Evolutionary conservation across 169 alveolate genomes (phyloP).

Genomic region (Toxoplasma gondii): DNA sequence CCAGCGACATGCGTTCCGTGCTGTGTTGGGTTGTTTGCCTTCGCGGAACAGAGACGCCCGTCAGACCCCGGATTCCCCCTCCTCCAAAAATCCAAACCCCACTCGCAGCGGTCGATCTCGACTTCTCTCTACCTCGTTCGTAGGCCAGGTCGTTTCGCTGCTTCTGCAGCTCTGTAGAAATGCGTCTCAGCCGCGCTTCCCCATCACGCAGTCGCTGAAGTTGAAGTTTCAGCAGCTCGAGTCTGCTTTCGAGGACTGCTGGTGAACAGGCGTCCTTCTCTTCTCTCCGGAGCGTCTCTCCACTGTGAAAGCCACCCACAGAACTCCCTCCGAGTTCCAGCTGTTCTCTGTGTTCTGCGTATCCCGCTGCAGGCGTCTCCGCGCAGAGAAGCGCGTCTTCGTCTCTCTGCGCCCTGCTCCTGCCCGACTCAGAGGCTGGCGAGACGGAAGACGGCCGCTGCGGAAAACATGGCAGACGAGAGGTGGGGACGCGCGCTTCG

Average conservation of each 20-base stretch:
- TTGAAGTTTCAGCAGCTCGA: neutral
- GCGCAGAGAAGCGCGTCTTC: no score
- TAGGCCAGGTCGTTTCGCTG: neutral
- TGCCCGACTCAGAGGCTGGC: neutral
- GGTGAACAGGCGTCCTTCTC: neutral
- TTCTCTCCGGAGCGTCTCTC: neutral
- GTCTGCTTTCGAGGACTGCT: neutral
- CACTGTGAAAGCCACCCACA: neutral
- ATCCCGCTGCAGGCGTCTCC: no score
- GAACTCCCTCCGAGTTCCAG: neutral
- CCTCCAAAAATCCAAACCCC: no score
- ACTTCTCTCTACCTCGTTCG: neutral
- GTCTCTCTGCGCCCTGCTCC: neutral
- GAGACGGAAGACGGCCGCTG: neutral
- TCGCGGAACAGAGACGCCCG: no score
- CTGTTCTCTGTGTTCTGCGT: neutral
- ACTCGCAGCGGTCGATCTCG: no score
- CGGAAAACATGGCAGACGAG: neutral
- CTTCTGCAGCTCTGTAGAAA: neutral
- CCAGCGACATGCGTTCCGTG: no score
- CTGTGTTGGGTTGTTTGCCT: no score
- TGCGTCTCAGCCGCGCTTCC: neutral
- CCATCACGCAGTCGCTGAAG: constrained; percentile 36
- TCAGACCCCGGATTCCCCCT: no score
- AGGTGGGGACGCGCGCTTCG: neutral